Evolutionary conservation across 257 asterid species (phyloP).

Genomic region (Galeopsis tetrahit): DNA sequence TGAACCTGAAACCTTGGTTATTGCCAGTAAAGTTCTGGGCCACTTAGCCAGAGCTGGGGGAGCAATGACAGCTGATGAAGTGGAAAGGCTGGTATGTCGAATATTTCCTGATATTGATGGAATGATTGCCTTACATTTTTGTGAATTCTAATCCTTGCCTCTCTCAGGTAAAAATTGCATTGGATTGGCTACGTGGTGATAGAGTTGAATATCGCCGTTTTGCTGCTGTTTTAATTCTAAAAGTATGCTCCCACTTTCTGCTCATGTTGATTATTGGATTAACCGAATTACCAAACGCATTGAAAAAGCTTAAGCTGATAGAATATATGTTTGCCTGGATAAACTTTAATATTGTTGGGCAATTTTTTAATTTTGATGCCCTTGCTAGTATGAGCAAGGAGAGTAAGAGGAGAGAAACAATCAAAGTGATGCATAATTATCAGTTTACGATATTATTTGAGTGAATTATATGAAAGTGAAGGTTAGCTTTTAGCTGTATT

Average conservation of each 20-base stretch:
- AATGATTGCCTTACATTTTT: not conserved
- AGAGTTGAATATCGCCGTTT: slow-evolving; percentile 93
- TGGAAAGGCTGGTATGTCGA: slow-evolving; percentile 80
- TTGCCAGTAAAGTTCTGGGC: slow-evolving; percentile 92
- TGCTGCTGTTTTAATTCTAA: slow-evolving; percentile 92
- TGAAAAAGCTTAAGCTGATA: slow-evolving; percentile 27
- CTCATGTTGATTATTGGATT: slow-evolving; percentile 16
- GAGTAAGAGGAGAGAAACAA: slow-evolving; percentile 14
- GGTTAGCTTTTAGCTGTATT: not conserved
- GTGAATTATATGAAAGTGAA: not conserved
- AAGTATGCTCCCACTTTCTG: slow-evolving; percentile 54
- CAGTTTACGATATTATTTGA: not conserved
- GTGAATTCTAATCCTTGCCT: slow-evolving; percentile 35
- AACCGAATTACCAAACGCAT: not conserved
- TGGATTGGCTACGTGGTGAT: slow-evolving; percentile 96
- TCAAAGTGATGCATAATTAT: not conserved
- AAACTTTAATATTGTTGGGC: slow-evolving; percentile 5
- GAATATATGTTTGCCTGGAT: slow-evolving; percentile 8
- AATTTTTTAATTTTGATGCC: not conserved
- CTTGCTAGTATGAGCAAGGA: slow-evolving; percentile 17
- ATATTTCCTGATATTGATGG: slow-evolving; percentile 28
- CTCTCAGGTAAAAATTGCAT: slow-evolving; percentile 78
- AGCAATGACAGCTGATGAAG: slow-evolving; percentile 99
- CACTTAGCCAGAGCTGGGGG: slow-evolving; percentile 99
- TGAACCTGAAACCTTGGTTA: slow-evolving; percentile 81